Conservation (phyloP, 352 stramenopile species). For the Phytopythium cucurbitacearum region DNA sequence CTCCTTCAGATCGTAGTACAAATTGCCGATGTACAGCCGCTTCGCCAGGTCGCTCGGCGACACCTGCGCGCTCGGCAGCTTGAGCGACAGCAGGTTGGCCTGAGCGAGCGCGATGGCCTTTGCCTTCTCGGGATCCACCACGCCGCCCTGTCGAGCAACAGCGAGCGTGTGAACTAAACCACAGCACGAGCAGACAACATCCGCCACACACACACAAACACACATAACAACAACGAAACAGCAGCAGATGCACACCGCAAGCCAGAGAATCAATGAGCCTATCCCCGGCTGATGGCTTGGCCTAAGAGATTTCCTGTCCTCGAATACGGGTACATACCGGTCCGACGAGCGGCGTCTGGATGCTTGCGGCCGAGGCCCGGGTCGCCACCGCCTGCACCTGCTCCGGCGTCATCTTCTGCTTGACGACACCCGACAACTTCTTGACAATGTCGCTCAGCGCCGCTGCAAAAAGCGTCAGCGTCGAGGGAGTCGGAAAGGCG, state of each 20-base stretch:
- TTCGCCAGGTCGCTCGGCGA: conserved; percentile 61
- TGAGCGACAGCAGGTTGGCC: conserved; percentile 64
- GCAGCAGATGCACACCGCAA: conserved; percentile 16
- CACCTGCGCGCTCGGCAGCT: conserved; percentile 37
- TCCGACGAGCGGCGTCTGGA: conserved; percentile 4
- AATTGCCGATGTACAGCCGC: conserved; percentile 73
- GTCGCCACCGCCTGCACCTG: conserved; percentile 19
- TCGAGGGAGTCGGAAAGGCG: neutral
- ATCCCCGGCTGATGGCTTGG: neutral
- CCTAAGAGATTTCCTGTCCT: neutral
- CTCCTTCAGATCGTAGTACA: conserved; percentile 83
- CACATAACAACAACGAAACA: conserved; percentile 19
- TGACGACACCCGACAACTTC: conserved; percentile 56
- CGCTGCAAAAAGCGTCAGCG: neutral
- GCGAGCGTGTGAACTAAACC: conserved; percentile 42
- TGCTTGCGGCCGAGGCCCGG: conserved; percentile 9
- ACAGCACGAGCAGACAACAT: conserved; percentile 17
- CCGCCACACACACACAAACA: conserved; percentile 20
- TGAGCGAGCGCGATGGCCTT: conserved; percentile 59
- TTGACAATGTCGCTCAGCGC: conserved; percentile 59
- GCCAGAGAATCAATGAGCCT: conserved; percentile 10
- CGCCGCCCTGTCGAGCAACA: conserved; percentile 29
- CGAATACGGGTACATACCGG: conserved; percentile 1
- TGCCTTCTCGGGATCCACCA: conserved; percentile 50
- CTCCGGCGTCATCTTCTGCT: conserved; percentile 48